Percentiles rank a stretch among this genome's conserved stretches.
Evolutionary conservation across 2,329 filamentous ascomycete species (phyloP).

Genomic region (Hyphodiscus sp.): DNA sequence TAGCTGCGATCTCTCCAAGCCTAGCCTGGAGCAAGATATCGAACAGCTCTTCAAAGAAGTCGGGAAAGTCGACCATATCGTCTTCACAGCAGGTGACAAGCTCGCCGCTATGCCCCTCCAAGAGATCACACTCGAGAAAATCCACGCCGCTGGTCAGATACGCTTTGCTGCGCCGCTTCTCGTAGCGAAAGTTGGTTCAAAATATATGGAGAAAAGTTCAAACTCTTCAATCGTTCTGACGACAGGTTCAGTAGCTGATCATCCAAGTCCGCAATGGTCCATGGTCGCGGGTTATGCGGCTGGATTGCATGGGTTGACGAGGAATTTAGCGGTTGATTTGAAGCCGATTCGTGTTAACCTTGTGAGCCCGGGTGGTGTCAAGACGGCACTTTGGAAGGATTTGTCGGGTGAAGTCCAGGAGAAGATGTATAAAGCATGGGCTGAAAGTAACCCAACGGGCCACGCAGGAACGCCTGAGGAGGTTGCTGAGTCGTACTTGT

Average conservation of each 20-base stretch:
- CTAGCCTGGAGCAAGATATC: slow-evolving; percentile 30
- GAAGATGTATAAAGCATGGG: slow-evolving; percentile 15
- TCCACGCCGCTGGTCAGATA: slow-evolving; percentile 16
- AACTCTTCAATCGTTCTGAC: slow-evolving; percentile 18
- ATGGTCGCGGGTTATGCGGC: slow-evolving; percentile 42
- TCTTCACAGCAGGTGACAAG: slow-evolving; percentile 23
- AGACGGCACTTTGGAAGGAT: slow-evolving; percentile 40
- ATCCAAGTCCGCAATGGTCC: slow-evolving; percentile 34
- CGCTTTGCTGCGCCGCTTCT: slow-evolving; percentile 23
- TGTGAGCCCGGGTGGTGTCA: slow-evolving; percentile 48
- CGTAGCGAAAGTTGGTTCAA: slow-evolving; percentile 20
- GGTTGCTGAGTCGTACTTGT: slow-evolving; percentile 38
- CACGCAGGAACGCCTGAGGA: slow-evolving; percentile 30
- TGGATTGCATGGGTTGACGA: slow-evolving; percentile 45
- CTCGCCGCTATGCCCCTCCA: slow-evolving; percentile 4
- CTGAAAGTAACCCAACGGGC: slow-evolving; percentile 14
- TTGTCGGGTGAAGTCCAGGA: slow-evolving; percentile 32
- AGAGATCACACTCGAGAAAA: slow-evolving; percentile 12
- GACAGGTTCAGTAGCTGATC: slow-evolving; percentile 12
- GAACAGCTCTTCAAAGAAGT: slow-evolving; percentile 34
- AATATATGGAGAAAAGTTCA: slow-evolving; percentile 14
- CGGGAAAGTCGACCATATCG: slow-evolving; percentile 21
- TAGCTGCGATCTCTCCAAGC: slow-evolving; percentile 19
- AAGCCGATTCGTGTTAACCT: slow-evolving; percentile 58
- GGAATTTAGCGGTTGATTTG: slow-evolving; percentile 55